Conservation (phyloP, 495 filamentous ascomycete genomes). For the Penicillium desertorum region DNA sequence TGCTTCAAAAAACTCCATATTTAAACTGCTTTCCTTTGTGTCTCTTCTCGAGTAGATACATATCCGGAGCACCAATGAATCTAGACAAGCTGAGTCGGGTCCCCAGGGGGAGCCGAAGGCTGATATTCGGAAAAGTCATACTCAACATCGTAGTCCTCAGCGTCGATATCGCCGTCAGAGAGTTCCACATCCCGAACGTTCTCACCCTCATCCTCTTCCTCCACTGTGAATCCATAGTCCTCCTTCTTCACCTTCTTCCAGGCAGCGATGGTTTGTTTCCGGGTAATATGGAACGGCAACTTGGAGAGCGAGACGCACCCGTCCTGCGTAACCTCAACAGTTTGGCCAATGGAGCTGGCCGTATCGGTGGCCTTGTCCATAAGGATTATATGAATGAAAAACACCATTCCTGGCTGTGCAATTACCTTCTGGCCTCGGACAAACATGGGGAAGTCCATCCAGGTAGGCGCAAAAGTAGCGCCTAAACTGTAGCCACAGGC, state of each 20-base stretch:
- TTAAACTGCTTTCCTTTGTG: too few species aligned
- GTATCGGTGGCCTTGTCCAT: conserved; percentile 32
- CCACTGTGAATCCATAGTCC: conserved; percentile 25
- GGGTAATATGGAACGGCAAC: conserved; percentile 25
- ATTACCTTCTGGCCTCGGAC: conserved; percentile 25
- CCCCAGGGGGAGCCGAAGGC: conserved; percentile 20
- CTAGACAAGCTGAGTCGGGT: conserved; percentile 21
- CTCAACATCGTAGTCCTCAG: conserved; percentile 27
- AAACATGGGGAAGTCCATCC: conserved; percentile 33
- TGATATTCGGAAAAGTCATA: conserved; percentile 27
- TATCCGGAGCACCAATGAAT: too few species aligned
- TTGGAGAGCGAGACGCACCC: conserved; percentile 27
- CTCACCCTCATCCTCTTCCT: conserved; percentile 24
- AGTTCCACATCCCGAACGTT: conserved; percentile 27
- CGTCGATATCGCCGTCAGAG: conserved; percentile 23
- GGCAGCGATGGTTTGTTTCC: conserved; percentile 25
- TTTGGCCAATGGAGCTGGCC: conserved; percentile 28
- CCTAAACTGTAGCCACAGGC: conserved; percentile 25
- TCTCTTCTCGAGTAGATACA: too few species aligned
- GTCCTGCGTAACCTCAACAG: conserved; percentile 25
- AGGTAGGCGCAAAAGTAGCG: conserved; percentile 26
- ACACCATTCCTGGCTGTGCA: conserved; percentile 24
- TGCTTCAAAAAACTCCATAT: too few species aligned
- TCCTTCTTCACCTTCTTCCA: conserved; percentile 31
- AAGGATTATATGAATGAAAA: conserved; percentile 31